Evolutionary conservation across 495 filamentous ascomycete genomes (phyloP), one percentile per base, ranked within the genome.

Genomic region (Xylaria acuta): DNA sequence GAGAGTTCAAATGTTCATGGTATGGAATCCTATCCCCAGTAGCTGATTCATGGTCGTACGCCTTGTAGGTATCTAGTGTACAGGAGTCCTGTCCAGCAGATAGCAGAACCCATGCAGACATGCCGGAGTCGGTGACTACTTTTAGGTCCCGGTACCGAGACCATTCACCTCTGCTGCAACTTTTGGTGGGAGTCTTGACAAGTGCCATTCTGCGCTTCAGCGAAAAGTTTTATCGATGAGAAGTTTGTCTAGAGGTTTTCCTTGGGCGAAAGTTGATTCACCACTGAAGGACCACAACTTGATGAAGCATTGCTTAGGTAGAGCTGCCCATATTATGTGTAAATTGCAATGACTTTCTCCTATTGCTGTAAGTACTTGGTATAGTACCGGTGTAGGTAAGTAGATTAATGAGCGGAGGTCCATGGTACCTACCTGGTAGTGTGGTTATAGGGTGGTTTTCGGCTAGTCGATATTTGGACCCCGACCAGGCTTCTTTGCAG

Each of bases 391-490:
- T n/a, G n/a, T n/a, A n/a, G 12, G 16, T 8, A 11, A 25, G 22
- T 51, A 20, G 30, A 7, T 6, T 49, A 12, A 25, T 53, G 49
- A 25, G 47, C 20, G 20, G 20, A 51, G 49, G 5, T 8, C 22
- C n/a, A 53, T 27, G 1, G 49, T 22, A n/a, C n/a, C n/a, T n/a
- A n/a, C n/a, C n/a, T n/a, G n/a, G n/a, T n/a, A n/a, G n/a, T 32
- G 53, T 30, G 27, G 11, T 14, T 34, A 18, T 30, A 54, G 51
- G 1, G 25, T 11, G 51, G 25, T 54, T 11, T 1, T 30, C 22
- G 51, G 54, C 59, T 62, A 62, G 59, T 40, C 59, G 20, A 62
- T 11, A 62, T 62, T 40, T 62, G 36, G 59, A 27, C 7, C 25
- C 51, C 27, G 53, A 32, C 59, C 32, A 6, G 36, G 40, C n/a